phyloP scores from a whole-genome alignment of 306 rosid genomes.

The Herpetospermum pedunculosum region DNA sequence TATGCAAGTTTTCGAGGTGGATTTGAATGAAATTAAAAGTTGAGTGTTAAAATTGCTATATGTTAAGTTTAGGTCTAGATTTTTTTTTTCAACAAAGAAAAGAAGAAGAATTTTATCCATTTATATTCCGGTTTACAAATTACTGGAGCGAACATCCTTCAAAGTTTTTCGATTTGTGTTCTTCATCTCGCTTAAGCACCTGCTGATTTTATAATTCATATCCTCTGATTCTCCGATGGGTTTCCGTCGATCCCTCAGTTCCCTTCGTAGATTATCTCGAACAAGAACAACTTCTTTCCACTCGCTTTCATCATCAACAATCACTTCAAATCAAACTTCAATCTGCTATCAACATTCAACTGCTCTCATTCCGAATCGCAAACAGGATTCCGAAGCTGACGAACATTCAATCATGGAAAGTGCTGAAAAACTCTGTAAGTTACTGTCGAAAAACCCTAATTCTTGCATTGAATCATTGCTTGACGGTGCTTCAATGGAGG shows the following conservation, averaged over 20 bases:
- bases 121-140: too few species aligned
- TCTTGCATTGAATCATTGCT: conserved; percentile 29
- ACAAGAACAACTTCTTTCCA: conserved; percentile 11
- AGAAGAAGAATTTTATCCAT: too few species aligned
- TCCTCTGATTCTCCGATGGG: conserved; percentile 24
- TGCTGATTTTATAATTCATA: neutral
- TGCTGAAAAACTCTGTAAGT: conserved; percentile 38
- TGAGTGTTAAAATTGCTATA: too few species aligned
- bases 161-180: too few species aligned
- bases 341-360: neutral
- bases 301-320: conserved; percentile 5
- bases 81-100: too few species aligned
- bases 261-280: conserved; percentile 13
- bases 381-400: conserved; percentile 2
- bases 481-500: conserved; percentile 14
- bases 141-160: too few species aligned
- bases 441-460: conserved; percentile 22
- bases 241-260: conserved; percentile 8
- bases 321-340: conserved; percentile 3
- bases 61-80: too few species aligned
- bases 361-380: conserved; percentile 5
- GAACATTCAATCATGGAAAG: conserved; percentile 8
- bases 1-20: too few species aligned
- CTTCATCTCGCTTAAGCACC: too few species aligned
- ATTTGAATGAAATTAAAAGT: too few species aligned